Evolutionary conservation across 2,329 filamentous ascomycete genomes (phyloP).

Genomic region (Trichophyton simii): DNA sequence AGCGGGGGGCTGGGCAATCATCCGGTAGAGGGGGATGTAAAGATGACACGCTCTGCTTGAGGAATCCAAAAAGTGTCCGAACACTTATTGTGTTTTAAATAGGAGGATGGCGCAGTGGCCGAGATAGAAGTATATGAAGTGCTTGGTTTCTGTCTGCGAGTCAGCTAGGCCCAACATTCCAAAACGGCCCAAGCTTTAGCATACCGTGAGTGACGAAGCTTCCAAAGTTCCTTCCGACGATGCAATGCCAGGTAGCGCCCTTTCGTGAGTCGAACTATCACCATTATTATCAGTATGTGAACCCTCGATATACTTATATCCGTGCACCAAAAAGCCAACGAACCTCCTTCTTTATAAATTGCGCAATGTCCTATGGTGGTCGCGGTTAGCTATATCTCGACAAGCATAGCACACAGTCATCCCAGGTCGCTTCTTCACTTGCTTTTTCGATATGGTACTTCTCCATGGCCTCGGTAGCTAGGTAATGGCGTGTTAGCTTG

Average conservation of each 20-base stretch:
- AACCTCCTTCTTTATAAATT: constrained; percentile 90
- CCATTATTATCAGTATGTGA: constrained; percentile 8
- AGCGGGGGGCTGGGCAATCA: not conserved
- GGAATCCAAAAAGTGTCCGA: not conserved
- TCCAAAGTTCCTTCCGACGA: constrained; percentile 95
- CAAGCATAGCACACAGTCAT: not conserved
- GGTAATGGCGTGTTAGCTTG: constrained; percentile 18
- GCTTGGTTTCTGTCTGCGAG: constrained; percentile 68
- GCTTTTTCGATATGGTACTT: constrained; percentile 64
- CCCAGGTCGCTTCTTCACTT: constrained; percentile 9
- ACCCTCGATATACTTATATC: not conserved
- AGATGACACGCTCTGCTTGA: constrained; percentile 1
- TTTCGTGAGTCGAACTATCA: constrained; percentile 86
- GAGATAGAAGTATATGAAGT: constrained; percentile 99
- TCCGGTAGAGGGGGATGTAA: not conserved
- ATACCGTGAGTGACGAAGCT: constrained; percentile 96
- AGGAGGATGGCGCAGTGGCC: constrained; percentile 95
- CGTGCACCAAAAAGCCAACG: constrained; percentile 16
- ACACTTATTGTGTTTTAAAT: constrained; percentile 82
- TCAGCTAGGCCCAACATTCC: not conserved
- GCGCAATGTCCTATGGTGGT: constrained; percentile 65
- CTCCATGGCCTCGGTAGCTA: constrained; percentile 59
- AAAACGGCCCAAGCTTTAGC: constrained; percentile 15
- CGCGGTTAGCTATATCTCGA: not conserved
- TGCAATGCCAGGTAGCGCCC: constrained; percentile 98